Base-by-base conservation (phyloP, 73 alveolate genomes). In the Stentor roeselii region DNA sequence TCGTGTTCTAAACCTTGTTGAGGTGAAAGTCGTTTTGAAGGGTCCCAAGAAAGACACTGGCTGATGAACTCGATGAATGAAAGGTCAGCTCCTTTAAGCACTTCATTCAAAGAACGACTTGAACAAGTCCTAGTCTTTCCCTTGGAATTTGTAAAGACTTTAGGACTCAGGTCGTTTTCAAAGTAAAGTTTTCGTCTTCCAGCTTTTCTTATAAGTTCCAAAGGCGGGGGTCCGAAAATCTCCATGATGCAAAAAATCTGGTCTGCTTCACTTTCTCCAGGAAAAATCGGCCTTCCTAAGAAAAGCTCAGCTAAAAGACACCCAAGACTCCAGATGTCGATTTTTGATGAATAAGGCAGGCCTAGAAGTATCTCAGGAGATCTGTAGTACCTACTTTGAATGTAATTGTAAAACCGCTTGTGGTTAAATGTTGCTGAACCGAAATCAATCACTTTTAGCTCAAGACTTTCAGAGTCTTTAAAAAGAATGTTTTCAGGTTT, bases 281-380 rank as follows among this genome's bases (percentile, higher is more conserved):
- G 95, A 86, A 96, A 95, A 60, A 95, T 88, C 2, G 99, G 98
- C 50, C 95, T 90, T 60, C 90, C 92, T 39, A 96, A 84, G 78
- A 84, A 97, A 78, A 97, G 91, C 83, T 97, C 99, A 32, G 98
- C 98, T 98, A 97, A 93, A n/a, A 97, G 95, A 75, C 99, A 97
- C 32, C 99, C 99, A 60, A 95, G 42, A 0, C 99, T 99, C 92
- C 95, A 97, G 59, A 97, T 90, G 92, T 97, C 99, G 38, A 96
- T 93, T 3, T 98, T 98, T 78, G 97, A 90, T 76, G 93, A 92
- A 87, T 97, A 97, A 87, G 90, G 94, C 15, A 95, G 87, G 85
- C 96, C 94, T 78, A 97, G 86, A 38, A 97, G 89, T 14, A 96
- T 86, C 84, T 97, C 99, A 11, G 99, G 99, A 1, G 99, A 99